These are phyloP conservation scores for Zymoseptoria pseudotritici DNA, from an alignment of 2,329 filamentous ascomycete genomes.

Conservation along the genomic window DNA sequence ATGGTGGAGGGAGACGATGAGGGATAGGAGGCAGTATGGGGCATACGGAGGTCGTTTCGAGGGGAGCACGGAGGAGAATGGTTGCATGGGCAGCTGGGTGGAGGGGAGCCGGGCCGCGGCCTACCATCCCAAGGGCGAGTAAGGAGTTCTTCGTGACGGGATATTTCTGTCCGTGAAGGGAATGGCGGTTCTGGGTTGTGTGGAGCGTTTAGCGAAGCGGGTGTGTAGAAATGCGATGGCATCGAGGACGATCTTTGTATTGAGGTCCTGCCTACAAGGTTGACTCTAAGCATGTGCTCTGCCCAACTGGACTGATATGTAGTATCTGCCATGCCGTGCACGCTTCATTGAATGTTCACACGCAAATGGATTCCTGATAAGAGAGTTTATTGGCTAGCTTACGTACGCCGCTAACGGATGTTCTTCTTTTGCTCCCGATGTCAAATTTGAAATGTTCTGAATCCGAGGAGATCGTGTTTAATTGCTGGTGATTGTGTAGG, in stretches of 20 bases:
- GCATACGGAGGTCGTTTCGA: not conserved
- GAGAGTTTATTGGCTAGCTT: too few species aligned
- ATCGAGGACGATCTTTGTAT: not conserved
- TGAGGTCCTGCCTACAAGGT: too few species aligned
- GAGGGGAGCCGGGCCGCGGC: not conserved
- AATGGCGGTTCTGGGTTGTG: not conserved
- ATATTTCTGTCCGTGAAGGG: not conserved
- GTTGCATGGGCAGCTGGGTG: not conserved
- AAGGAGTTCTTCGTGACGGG: not conserved
- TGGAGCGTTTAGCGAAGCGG: not conserved
- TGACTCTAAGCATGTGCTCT: too few species aligned
- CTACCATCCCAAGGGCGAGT: not conserved
- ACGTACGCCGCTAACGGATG: too few species aligned
- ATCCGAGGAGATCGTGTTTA: too few species aligned
- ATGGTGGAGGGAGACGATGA: not conserved
- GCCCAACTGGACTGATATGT: too few species aligned
- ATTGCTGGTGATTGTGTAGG: too few species aligned
- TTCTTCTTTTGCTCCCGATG: too few species aligned
- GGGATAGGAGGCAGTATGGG: not conserved
- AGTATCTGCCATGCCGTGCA: too few species aligned
- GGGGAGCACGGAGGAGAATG: not conserved
- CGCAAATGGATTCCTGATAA: too few species aligned
- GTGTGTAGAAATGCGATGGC: not conserved
- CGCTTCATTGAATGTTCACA: too few species aligned
- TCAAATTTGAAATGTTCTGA: too few species aligned